Percentiles rank a stretch among this genome's conserved stretches.
Conservation (phyloP, 495 filamentous ascomycete genomes). For the Chaetomidium leptoderma region DNA sequence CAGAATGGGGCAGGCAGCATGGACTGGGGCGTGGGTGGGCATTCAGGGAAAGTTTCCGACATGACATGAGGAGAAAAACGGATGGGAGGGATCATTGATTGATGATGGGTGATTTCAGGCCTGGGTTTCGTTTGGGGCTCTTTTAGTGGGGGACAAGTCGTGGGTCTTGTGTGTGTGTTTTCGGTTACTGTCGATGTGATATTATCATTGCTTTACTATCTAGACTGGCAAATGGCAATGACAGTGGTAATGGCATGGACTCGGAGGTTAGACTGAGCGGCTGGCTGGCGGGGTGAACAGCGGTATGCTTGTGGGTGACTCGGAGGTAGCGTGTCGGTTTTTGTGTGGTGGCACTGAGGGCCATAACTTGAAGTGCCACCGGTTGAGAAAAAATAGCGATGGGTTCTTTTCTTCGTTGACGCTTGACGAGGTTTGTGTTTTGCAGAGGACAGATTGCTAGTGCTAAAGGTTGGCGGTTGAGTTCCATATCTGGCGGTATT, state of each 20-base stretch:
- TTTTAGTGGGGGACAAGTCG: background rate
- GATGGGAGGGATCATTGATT: background rate
- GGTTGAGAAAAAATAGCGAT: too few relatives aligned
- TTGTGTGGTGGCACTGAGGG: too few relatives aligned
- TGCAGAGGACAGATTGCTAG: too few relatives aligned
- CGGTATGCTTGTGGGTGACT: background rate
- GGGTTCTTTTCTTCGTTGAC: too few relatives aligned
- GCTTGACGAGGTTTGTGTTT: too few relatives aligned
- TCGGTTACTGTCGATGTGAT: background rate
- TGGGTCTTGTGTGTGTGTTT: background rate
- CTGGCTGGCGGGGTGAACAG: background rate
- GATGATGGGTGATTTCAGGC: too few relatives aligned
- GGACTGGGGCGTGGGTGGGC: background rate
- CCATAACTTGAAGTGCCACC: too few relatives aligned
- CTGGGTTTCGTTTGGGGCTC: too few relatives aligned
- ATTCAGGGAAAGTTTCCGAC: background rate
- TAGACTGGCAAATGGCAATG: slow-evolving; percentile 5
- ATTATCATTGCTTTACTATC: background rate
- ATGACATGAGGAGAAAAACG: background rate
- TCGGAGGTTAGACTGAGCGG: background rate
- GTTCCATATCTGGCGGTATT: too few relatives aligned
- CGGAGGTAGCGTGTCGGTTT: too few relatives aligned
- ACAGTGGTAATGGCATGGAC: background rate
- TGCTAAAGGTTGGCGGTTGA: too few relatives aligned
- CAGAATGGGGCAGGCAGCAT: background rate